Base-by-base conservation (phyloP, 306 rosid genomes). In the Potentilla sterilis region DNA sequence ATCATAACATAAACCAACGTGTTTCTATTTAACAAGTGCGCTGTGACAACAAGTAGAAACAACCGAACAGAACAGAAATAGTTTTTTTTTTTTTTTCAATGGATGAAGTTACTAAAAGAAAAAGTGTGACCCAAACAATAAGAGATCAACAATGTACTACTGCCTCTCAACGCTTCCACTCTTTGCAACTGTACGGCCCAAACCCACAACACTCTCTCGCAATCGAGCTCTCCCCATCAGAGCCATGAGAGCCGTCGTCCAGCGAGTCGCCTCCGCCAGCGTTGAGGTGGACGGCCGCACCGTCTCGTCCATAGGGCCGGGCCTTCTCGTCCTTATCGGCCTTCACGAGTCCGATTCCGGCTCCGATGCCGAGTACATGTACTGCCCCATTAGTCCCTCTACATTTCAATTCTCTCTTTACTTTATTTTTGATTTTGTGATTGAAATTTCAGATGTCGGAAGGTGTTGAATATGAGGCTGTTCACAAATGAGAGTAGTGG, bases 241-340 rank as follows among this genome's bases (percentile, higher is more conserved):
- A 77, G 93, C 96, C 19, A 94, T 94, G 98, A 83, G 96, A 71
- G 98, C 95, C 43, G 87, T 94, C 22, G 90, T 94, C 79, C 97
- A 94, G 85, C 88, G 96, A 68, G 98, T 94, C 47, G 74, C 88
- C 85, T 90, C 98, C 16, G 98, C 98, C 34, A 88, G 92, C 86
- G 91, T 91, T 59, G 87, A 94, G 89, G 95, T 94, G 21, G 98
- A 92, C 21, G 97, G 97, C 14, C 85, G 88, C 67, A 67, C 76
- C 21, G 89, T 91, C 3, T 90, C 98, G 11, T 91, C 86, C 78
- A 91, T 94, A 16, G 98, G 98, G n/a, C 95, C 96, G 4, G 98
- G 98, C 7, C 91, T 94, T 47, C 90, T 94, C 61, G 95, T 94
- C 76, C 90, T 94, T 38, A 88, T 94, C 55, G 98, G 98, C 70